A percentile compares a stretch with the other conserved stretches of the same genome.
phyloP scores from a whole-genome alignment of 176 grass and related monocot genomes.

The Oryza nivara region DNA sequence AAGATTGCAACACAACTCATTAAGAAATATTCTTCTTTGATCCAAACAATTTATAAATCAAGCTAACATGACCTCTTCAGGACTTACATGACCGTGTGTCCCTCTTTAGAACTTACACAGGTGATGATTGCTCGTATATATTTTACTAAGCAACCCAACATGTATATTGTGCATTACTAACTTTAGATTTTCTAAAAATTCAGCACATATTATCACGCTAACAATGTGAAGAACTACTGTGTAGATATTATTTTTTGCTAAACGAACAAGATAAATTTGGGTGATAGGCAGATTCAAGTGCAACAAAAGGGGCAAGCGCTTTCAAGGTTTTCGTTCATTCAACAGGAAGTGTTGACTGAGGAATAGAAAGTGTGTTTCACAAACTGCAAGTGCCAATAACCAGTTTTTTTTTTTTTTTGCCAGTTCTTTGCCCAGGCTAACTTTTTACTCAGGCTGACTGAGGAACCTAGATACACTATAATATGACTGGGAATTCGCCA shows the following conservation, averaged over 20 bases:
- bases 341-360: not conserved
- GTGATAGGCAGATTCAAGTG: not conserved
- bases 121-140: too few species aligned
- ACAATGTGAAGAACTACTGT: not conserved
- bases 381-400: not conserved
- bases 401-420: too few species aligned
- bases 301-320: not conserved
- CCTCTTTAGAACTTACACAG: too few species aligned
- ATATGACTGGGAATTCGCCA: not conserved
- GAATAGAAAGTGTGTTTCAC: not conserved
- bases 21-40: not conserved
- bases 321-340: not conserved
- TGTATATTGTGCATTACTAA: not conserved
- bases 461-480: not conserved
- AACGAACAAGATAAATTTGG: not conserved
- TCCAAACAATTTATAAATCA: not conserved
- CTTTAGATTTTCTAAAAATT: not conserved
- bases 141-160: not conserved
- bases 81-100: too few species aligned
- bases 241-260: slow-evolving; percentile 11
- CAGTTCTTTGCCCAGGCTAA: too few species aligned
- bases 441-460: not conserved
- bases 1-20: not conserved
- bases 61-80: not conserved
- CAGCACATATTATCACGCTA: not conserved